phyloP scores from a whole-genome alignment of 225 moss, liverwort and hornwort genomes.

The Sphagnum contortum region DNA sequence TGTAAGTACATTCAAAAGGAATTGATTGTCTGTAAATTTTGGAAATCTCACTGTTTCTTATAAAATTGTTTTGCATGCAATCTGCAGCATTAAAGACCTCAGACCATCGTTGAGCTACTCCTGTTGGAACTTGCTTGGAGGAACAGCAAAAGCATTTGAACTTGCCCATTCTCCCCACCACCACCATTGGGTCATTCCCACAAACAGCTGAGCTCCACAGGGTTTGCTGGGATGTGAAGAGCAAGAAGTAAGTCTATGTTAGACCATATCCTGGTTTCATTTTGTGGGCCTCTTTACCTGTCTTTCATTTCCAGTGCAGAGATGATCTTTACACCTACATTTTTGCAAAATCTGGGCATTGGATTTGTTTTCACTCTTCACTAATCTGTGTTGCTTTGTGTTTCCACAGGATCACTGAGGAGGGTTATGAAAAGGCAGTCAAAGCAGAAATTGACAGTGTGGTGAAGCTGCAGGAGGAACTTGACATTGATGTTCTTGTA shows the following conservation, averaged over 20 bases:
- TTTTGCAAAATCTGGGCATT: too few relatives aligned
- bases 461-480: slow-evolving; percentile 78
- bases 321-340: too few relatives aligned
- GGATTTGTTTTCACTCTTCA: too few relatives aligned
- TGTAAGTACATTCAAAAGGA: slow-evolving; percentile 16
- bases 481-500: slow-evolving; percentile 82
- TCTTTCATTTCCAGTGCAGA: too few relatives aligned
- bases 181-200: slow-evolving; percentile 91
- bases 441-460: slow-evolving; percentile 77
- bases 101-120: slow-evolving; percentile 60
- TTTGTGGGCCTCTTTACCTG: too few relatives aligned
- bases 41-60: too few relatives aligned
- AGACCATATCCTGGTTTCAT: not conserved
- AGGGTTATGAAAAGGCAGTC: slow-evolving; percentile 73
- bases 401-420: slow-evolving; percentile 50
- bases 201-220: slow-evolving; percentile 74
- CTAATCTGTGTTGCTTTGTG: too few relatives aligned
- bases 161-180: slow-evolving; percentile 73
- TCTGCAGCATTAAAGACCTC: slow-evolving; percentile 46
- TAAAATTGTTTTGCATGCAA: slow-evolving; percentile 8
- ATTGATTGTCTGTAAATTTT: too few relatives aligned
- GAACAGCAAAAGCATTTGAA: slow-evolving; percentile 75
- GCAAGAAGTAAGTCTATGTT: slow-evolving; percentile 41
- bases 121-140: slow-evolving; percentile 58
- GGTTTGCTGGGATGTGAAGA: slow-evolving; percentile 71